Percentiles rank a stretch among this genome's conserved stretches.
Evolutionary conservation across 306 rosid species (phyloP).

Genomic region (Pterocarpus macrocarpus): DNA sequence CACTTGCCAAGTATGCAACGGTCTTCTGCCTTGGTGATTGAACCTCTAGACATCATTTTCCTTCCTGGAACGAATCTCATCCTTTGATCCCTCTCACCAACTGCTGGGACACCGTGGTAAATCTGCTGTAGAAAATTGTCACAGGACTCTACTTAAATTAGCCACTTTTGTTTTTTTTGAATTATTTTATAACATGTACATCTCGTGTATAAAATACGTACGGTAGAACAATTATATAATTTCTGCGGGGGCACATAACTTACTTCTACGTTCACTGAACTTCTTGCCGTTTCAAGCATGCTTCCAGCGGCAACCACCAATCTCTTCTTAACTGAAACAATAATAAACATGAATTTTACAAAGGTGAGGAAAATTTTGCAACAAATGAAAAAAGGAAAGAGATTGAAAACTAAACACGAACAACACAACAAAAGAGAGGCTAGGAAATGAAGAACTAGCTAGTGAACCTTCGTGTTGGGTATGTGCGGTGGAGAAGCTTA

Average conservation of each 20-base stretch:
- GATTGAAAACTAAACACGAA: not conserved
- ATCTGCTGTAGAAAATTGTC: conserved; percentile 25
- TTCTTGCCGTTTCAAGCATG: conserved; percentile 8
- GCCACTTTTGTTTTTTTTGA: not conserved
- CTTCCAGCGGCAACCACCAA: not conserved
- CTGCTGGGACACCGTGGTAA: conserved; percentile 32
- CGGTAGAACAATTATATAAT: not conserved
- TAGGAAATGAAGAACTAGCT: not conserved
- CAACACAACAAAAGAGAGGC: not conserved
- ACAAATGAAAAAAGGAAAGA: not conserved
- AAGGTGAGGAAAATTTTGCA: not conserved
- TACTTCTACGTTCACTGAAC: conserved; percentile 48
- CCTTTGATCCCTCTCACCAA: conserved; percentile 23
- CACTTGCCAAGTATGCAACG: not conserved
- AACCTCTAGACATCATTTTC: conserved; percentile 46
- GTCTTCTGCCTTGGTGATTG: conserved; percentile 8
- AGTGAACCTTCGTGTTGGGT: conserved; percentile 52
- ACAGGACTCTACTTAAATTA: not conserved
- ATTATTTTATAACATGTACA: not conserved
- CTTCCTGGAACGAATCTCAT: conserved; percentile 37
- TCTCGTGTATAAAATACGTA: not conserved
- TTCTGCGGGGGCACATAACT: not conserved
- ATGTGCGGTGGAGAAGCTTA: conserved; percentile 43
- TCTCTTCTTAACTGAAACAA: conserved; percentile 36
- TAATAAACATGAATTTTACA: not conserved